Base-by-base conservation (phyloP, 768 basidiomycete species). In the Daedaleopsis sinensis region DNA sequence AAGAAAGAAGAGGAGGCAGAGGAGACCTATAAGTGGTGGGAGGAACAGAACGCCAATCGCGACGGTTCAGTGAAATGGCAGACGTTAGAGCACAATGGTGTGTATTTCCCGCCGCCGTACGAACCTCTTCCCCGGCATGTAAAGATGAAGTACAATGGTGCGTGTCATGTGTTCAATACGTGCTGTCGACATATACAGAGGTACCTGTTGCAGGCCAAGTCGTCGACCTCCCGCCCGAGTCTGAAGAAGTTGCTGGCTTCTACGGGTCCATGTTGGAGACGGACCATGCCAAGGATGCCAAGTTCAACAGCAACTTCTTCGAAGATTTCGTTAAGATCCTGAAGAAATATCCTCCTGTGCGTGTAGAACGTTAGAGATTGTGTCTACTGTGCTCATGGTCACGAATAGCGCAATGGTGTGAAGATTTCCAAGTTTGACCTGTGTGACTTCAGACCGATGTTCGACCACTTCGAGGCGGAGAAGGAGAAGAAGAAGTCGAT, bases 201-300 rank as follows among this genome's bases (percentile, higher is more conserved):
- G 27, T 35, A n/a, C n/a, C n/a, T n/a, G n/a, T 36, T 67, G 42
- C 67, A 97, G 96, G 94, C 65, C 86, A 89, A 74, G 72, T 80
- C 12, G 82, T 98, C 32, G 81, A 88, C 68, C 86, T 99, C 37
- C 86, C 94, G 21, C 86, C 83, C 13, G 93, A 89, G 62, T 82
- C 96, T 8, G 97, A 99, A 76, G 97, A 99, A 74, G 96, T 98
- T 49, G 96, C 97, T 32, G 90, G 91, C 9, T 99, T 99, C 76
- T 99, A 96, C 69, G 97, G 80, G 38, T 92, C 94, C 19, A 84
- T 98, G 81, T 71, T 98, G 39, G 94, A 95, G 74, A 92, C 93
- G 8, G 93, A 95, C 62, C 96, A 99, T 69, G 92, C 93, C 7
- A 82, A 90, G 75, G 95, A 98, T 72, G 80, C 79, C 15, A 87